A percentile compares a stretch with the other conserved stretches of the same genome.
Conservation (phyloP, 495 filamentous ascomycete genomes). For the Platismatia glauca region DNA sequence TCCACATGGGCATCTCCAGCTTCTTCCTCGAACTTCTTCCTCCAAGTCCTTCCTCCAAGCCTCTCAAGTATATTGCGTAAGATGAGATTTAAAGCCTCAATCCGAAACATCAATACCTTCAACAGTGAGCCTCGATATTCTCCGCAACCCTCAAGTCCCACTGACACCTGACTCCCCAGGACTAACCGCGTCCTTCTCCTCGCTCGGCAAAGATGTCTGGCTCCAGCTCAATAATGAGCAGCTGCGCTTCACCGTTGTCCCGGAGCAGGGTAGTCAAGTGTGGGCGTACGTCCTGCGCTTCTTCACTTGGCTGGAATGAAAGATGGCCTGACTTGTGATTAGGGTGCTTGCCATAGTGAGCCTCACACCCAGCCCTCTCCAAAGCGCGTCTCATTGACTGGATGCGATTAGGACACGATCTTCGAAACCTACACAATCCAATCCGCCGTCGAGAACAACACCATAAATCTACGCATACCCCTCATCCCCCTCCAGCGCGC, state of each 20-base stretch:
- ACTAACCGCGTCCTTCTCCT: slow-evolving; percentile 73
- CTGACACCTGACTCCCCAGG: slow-evolving; percentile 40
- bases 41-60: neutral
- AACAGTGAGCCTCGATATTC: slow-evolving; percentile 51
- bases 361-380: neutral
- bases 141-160: neutral
- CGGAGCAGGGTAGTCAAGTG: slow-evolving; percentile 78
- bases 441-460: slow-evolving; percentile 67
- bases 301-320: neutral
- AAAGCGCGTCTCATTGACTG: neutral
- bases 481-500: slow-evolving; percentile 72
- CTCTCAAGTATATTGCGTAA: neutral
- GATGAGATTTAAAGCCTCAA: slow-evolving; percentile 75
- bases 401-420: slow-evolving; percentile 55
- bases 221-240: slow-evolving; percentile 76
- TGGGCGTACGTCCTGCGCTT: slow-evolving; percentile 66
- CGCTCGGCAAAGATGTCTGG: slow-evolving; percentile 89
- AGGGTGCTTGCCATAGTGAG: slow-evolving; percentile 25
- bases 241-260: slow-evolving; percentile 89
- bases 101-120: slow-evolving; percentile 76
- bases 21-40: no score
- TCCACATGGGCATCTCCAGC: no score
- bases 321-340: neutral
- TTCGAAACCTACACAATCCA: slow-evolving; percentile 81
- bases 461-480: slow-evolving; percentile 92